Evolutionary conservation across 306 rosid species (phyloP).

Genomic region (Rosa multiflora): DNA sequence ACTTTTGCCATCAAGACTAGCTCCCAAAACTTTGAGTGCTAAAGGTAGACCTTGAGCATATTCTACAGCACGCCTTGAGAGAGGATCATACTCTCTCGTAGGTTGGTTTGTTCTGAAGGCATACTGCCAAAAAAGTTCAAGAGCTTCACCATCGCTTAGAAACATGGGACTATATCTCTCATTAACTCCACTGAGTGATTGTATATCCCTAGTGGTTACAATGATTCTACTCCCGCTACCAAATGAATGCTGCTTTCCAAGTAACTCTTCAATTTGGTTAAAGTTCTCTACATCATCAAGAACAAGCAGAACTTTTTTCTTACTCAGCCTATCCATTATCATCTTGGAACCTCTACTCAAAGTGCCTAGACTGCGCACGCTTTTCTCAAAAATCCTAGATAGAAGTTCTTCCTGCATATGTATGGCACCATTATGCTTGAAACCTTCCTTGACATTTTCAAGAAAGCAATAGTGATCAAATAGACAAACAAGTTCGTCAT

Average conservation of each 20-base stretch:
- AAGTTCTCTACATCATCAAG: not conserved
- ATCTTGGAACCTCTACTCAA: not conserved
- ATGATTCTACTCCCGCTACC: not conserved
- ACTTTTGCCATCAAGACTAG: not conserved
- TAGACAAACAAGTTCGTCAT: not conserved
- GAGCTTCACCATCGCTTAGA: conserved; percentile 11
- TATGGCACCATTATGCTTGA: not conserved
- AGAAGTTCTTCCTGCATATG: not conserved
- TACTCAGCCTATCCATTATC: not conserved
- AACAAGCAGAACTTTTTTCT: not conserved
- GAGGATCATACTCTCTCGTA: not conserved
- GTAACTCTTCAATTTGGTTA: not conserved
- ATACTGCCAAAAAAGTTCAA: conserved; percentile 9
- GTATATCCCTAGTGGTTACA: not conserved
- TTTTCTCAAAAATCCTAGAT: not conserved
- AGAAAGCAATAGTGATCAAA: conserved; percentile 13
- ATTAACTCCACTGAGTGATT: not conserved
- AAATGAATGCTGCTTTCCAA: not conserved
- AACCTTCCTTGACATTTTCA: conserved; percentile 5
- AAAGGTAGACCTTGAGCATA: conserved; percentile 19
- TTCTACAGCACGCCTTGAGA: not conserved
- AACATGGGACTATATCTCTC: not conserved
- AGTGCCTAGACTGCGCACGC: not conserved
- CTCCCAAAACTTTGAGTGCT: conserved; percentile 23
- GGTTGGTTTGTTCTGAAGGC: conserved; percentile 17